A percentile compares a stretch with the other conserved stretches of the same genome.
These are phyloP conservation scores for Ganoderma leucocontextum DNA, from an alignment of 1,284 basidiomycete genomes.

Conservation along the genomic window DNA sequence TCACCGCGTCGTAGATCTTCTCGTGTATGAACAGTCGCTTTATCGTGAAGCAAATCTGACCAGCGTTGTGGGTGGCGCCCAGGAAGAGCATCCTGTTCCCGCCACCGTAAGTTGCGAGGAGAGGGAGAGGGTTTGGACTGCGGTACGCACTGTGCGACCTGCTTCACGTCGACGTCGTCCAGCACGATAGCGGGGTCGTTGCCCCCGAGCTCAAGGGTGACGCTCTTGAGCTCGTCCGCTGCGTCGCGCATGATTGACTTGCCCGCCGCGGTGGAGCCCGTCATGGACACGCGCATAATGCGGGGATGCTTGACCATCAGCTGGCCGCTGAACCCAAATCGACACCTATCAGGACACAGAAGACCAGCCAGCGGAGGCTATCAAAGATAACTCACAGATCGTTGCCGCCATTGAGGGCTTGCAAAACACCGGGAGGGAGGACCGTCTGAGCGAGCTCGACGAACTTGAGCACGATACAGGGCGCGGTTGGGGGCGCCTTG, in stretches of 20 bases:
- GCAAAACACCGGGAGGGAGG: slow-evolving; percentile 30
- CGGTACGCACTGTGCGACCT: slow-evolving; percentile 23
- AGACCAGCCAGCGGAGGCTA: not conserved
- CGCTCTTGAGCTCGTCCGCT: slow-evolving; percentile 22
- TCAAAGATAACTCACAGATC: slow-evolving; percentile 25
- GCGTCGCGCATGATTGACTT: slow-evolving; percentile 28
- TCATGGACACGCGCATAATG: slow-evolving; percentile 30
- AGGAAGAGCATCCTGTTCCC: slow-evolving; percentile 11
- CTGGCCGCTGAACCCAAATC: slow-evolving; percentile 18
- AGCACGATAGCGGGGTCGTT: slow-evolving; percentile 33
- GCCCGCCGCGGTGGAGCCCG: slow-evolving; percentile 25
- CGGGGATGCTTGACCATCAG: slow-evolving; percentile 28
- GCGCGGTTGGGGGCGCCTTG: slow-evolving; percentile 47
- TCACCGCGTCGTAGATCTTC: slow-evolving; percentile 27
- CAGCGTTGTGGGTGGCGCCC: slow-evolving; percentile 20
- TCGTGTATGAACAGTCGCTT: slow-evolving; percentile 31
- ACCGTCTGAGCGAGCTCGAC: slow-evolving; percentile 30
- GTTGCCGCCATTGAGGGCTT: slow-evolving; percentile 25
- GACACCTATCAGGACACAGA: too few relatives aligned
- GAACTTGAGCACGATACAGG: slow-evolving; percentile 25
- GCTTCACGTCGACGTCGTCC: slow-evolving; percentile 26
- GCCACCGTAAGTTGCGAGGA: not conserved
- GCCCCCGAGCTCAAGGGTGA: slow-evolving; percentile 33
- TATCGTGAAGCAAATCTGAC: slow-evolving; percentile 29
- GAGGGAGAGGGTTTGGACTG: not conserved